Conservation (phyloP, 768 basidiomycete species). For the Omphalotus guepiniiformis region DNA sequence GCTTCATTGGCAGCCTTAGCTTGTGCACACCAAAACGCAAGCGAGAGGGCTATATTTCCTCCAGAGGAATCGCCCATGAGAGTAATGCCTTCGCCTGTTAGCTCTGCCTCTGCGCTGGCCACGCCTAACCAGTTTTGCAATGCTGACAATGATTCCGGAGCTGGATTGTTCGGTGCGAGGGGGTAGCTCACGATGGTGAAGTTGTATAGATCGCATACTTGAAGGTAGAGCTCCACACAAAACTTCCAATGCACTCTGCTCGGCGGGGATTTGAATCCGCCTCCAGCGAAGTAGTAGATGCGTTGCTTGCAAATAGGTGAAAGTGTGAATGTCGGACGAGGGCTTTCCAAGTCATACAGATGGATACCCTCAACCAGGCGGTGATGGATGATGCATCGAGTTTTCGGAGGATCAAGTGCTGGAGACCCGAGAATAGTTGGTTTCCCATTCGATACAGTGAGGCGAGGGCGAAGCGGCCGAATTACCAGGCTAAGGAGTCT, state of each 20-base stretch:
- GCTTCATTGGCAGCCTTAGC: not conserved
- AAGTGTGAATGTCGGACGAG: not conserved
- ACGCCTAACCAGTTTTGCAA: not conserved
- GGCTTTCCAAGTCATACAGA: not conserved
- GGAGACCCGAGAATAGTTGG: not conserved
- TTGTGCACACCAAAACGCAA: not conserved
- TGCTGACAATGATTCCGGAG: not conserved
- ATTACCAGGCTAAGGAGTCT: not conserved
- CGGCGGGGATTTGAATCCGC: not conserved
- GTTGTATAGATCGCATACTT: not conserved
- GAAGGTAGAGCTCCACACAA: not conserved
- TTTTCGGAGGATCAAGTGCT: not conserved
- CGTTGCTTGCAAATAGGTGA: not conserved
- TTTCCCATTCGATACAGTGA: not conserved
- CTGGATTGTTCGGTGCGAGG: not conserved
- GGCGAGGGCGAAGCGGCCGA: not conserved
- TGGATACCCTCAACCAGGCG: not conserved
- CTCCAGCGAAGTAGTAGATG: not conserved
- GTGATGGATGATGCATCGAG: not conserved
- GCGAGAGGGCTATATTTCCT: not conserved
- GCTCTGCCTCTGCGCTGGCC: not conserved
- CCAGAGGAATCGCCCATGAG: not conserved
- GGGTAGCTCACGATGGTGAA: not conserved
- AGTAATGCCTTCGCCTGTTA: not conserved
- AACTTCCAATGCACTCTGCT: not conserved